phyloP scores from a whole-genome alignment of 1,284 basidiomycete species.

The Fomes fomentarius region DNA sequence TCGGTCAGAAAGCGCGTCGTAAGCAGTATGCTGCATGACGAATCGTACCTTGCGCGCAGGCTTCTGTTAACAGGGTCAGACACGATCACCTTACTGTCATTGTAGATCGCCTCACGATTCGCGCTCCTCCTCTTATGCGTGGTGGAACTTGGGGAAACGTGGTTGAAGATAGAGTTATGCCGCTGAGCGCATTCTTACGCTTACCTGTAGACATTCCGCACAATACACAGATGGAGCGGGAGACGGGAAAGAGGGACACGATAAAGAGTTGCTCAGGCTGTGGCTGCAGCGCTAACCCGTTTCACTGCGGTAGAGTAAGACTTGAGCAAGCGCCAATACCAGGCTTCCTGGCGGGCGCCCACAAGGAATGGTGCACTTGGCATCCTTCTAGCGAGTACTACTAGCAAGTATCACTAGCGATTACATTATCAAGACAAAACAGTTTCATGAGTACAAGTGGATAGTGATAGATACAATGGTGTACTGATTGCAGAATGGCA shows the following conservation, averaged over 20 bases:
- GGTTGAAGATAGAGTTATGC: too few species aligned
- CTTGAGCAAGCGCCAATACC: neutral
- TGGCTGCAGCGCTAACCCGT: slow-evolving; percentile 5
- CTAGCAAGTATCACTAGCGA: slow-evolving; percentile 22
- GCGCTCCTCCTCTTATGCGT: slow-evolving; percentile 34
- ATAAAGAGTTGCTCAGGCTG: slow-evolving; percentile 1
- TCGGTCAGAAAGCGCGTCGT: slow-evolving; percentile 10
- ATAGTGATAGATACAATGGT: slow-evolving; percentile 23
- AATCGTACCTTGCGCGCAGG: slow-evolving; percentile 54
- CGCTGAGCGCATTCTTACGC: too few species aligned
- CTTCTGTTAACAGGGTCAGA: slow-evolving; percentile 43
- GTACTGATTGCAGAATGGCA: slow-evolving; percentile 12
- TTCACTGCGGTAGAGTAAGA: slow-evolving; percentile 3
- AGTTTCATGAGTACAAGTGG: slow-evolving; percentile 22
- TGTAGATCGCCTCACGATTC: slow-evolving; percentile 43
- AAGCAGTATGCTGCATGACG: slow-evolving; percentile 2
- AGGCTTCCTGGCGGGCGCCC: neutral
- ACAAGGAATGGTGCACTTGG: too few species aligned
- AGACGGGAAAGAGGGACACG: neutral
- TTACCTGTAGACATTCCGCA: slow-evolving; percentile 19
- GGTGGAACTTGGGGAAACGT: slow-evolving; percentile 22
- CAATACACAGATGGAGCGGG: neutral
- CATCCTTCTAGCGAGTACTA: slow-evolving; percentile 17
- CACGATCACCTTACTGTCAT: slow-evolving; percentile 18
- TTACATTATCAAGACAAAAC: slow-evolving; percentile 19